Evolutionary conservation across 768 basidiomycete species (phyloP).

Genomic region (Heimioporus sp.): DNA sequence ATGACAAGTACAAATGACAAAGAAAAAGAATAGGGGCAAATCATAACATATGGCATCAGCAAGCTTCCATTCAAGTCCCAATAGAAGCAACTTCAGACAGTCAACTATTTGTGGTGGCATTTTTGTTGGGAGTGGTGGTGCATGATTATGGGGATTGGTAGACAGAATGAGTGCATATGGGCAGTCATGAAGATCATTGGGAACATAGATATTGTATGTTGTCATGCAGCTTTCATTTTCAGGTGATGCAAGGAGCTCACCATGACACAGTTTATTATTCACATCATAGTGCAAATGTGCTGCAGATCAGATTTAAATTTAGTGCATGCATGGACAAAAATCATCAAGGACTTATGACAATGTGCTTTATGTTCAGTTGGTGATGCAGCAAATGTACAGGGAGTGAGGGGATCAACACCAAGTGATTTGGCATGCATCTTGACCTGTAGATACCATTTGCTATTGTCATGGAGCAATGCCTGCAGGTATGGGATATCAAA

Average conservation of each 20-base stretch:
- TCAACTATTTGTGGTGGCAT: not conserved
- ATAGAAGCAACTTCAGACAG: not conserved
- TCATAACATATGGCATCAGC: constrained; percentile 4
- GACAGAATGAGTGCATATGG: not conserved
- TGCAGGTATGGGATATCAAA: constrained; percentile 13
- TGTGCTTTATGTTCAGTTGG: constrained; percentile 13
- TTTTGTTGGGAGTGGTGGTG: not conserved
- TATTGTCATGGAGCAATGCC: constrained; percentile 13
- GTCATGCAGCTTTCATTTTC: not conserved
- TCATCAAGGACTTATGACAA: constrained; percentile 22
- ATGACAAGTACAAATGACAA: too few relatives aligned
- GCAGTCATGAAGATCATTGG: not conserved
- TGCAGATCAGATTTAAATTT: not conserved
- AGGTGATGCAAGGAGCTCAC: too few relatives aligned
- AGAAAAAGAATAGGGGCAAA: too few relatives aligned
- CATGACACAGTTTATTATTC: not conserved
- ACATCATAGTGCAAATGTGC: not conserved
- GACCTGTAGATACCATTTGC: not conserved
- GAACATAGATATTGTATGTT: not conserved
- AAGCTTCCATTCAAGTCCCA: not conserved
- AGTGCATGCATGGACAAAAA: too few relatives aligned
- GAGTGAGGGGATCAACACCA: constrained; percentile 21
- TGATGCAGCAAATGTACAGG: constrained; percentile 15
- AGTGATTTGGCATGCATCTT: constrained; percentile 2
- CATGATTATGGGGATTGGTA: not conserved